Conservation (phyloP, 225 moss, liverwort and hornwort species). For the Climacium dendroides region DNA sequence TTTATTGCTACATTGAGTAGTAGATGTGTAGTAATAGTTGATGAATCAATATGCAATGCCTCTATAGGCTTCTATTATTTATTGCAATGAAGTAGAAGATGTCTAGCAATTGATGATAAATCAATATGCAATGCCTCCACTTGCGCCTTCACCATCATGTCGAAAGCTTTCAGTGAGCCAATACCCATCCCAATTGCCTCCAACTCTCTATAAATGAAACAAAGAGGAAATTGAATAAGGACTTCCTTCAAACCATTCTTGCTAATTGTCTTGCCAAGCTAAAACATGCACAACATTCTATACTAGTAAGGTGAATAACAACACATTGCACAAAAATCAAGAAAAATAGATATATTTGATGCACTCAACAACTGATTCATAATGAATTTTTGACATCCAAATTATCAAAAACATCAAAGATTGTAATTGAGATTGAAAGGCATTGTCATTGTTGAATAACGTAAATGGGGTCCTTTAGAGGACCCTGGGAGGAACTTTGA, state of each 20-base stretch:
- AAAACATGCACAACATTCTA: background rate
- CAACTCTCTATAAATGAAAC: constrained; percentile 49
- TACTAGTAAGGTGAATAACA: no score
- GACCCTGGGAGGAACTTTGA: background rate
- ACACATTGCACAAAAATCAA: background rate
- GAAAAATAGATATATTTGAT: background rate
- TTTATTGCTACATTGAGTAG: no score
- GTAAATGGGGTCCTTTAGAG: background rate
- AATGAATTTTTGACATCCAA: background rate
- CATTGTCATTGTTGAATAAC: background rate
- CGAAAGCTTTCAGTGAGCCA: constrained; percentile 94
- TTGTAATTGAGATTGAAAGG: background rate
- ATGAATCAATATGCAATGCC: no score
- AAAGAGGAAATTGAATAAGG: background rate
- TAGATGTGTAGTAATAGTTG: no score
- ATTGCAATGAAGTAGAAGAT: background rate
- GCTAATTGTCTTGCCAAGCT: background rate
- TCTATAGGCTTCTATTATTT: background rate
- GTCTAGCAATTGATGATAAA: background rate
- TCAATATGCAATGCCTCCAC: constrained; percentile 90
- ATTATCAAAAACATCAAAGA: background rate
- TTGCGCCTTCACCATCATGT: constrained; percentile 73
- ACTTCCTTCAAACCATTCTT: background rate
- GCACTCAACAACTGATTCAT: background rate
- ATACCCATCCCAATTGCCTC: constrained; percentile 98